A percentile compares a stretch with the other conserved stretches of the same genome.
phyloP scores from a whole-genome alignment of 169 alveolate species.

The Plasmodium relictum region DNA sequence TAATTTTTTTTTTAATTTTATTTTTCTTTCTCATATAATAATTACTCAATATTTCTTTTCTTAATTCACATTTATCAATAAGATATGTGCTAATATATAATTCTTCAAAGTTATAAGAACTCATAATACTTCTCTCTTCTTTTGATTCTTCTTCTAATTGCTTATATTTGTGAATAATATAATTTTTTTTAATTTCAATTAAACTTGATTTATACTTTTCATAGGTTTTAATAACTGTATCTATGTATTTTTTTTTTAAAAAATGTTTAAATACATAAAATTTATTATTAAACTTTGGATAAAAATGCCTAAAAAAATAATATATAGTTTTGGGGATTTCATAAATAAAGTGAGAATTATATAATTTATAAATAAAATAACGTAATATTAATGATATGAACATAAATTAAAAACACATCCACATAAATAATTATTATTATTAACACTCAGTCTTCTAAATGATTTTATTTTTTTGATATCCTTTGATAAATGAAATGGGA shows the following conservation, averaged over 20 bases:
- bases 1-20: constrained; percentile 31
- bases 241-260: constrained; percentile 23
- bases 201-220: neutral
- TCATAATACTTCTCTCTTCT: constrained; percentile 1
- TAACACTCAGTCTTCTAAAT: constrained; percentile 27
- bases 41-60: constrained; percentile 15
- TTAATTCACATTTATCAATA: constrained; percentile 9
- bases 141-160: neutral
- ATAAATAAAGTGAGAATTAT: constrained; percentile 12
- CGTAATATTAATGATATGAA: constrained; percentile 46
- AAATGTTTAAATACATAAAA: constrained; percentile 4
- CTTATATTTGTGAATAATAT: neutral
- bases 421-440: constrained; percentile 41
- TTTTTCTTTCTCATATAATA: constrained; percentile 10
- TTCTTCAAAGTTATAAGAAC: constrained; percentile 19
- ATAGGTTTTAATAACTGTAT: neutral
- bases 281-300: constrained; percentile 1
- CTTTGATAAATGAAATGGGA: constrained; percentile 43
- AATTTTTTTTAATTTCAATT: neutral
- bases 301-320: constrained; percentile 28
- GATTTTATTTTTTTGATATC: constrained; percentile 27
- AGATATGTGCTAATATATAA: constrained; percentile 16
- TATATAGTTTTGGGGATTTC: constrained; percentile 27
- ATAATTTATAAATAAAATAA: constrained; percentile 38
- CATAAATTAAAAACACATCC: constrained; percentile 48